Percentiles rank a stretch among this genome's conserved stretches.
phyloP scores from a whole-genome alignment of 139 green algal species.

The Diplosphaera chodatii region DNA sequence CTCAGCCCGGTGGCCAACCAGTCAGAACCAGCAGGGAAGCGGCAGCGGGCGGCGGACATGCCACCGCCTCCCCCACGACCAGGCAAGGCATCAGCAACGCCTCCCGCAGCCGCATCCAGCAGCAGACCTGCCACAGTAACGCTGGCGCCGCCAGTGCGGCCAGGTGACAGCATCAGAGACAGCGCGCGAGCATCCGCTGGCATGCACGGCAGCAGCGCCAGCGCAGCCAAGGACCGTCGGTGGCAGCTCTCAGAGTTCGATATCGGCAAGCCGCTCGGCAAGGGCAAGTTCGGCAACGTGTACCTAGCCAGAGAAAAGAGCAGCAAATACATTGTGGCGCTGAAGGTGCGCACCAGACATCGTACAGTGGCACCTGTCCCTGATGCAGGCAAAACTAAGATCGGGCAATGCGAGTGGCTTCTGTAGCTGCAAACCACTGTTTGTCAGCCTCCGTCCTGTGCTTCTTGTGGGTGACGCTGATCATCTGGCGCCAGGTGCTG shows the following conservation, averaged over 20 bases:
- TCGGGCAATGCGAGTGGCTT: no score
- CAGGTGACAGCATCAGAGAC: background rate
- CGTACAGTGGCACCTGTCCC: no score
- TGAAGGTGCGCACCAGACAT: constrained; percentile 73
- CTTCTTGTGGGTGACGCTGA: no score
- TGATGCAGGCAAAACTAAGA: no score
- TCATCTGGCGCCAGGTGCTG: no score
- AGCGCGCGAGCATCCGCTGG: background rate
- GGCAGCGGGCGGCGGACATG: background rate
- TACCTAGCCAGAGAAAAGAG: constrained; percentile 93
- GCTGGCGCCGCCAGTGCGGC: background rate
- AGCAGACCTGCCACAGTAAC: background rate
- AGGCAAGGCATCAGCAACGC: background rate
- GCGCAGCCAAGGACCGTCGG: constrained; percentile 4
- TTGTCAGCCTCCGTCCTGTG: no score
- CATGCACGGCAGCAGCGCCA: constrained; percentile 6
- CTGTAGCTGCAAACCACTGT: no score
- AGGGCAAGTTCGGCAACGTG: constrained; percentile 98
- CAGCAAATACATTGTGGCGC: constrained; percentile 87
- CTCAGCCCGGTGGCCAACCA: background rate
- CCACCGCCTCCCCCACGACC: background rate
- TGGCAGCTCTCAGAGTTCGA: constrained; percentile 96
- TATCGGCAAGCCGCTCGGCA: constrained; percentile 90
- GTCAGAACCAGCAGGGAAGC: background rate
- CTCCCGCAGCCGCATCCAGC: background rate